A percentile compares a stretch with the other conserved stretches of the same genome.
Conservation (phyloP, 345 rosid genomes). For the Carallia pectinifolia region DNA sequence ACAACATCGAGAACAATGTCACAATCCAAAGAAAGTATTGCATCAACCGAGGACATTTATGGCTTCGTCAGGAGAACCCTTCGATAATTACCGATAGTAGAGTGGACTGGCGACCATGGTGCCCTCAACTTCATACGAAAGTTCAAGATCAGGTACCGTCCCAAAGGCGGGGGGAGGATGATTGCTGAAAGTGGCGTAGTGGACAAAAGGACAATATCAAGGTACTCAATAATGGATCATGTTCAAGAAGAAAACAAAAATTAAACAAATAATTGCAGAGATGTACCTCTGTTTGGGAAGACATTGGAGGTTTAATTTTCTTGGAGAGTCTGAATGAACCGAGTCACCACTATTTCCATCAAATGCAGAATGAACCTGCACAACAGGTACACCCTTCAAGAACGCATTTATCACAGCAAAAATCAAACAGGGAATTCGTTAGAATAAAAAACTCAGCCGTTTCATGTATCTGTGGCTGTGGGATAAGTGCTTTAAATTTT, state of each 20-base stretch:
- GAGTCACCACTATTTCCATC: constrained; percentile 17
- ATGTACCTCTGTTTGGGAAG: constrained; percentile 46
- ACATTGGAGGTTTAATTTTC: constrained; percentile 22
- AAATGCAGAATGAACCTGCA: constrained; percentile 44
- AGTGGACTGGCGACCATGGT: constrained; percentile 12
- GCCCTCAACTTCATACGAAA: constrained; percentile 29
- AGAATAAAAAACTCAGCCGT: too few species aligned
- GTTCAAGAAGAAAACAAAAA: constrained; percentile 2
- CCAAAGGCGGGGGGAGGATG: constrained; percentile 59
- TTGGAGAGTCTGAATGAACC: constrained; percentile 27
- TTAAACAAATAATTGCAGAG: constrained; percentile 3
- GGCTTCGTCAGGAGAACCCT: constrained; percentile 19
- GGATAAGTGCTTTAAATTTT: too few species aligned
- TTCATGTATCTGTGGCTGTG: too few species aligned
- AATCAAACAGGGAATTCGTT: too few species aligned
- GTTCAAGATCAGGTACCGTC: constrained; percentile 35
- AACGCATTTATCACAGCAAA: constrained; percentile 1
- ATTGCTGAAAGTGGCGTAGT: constrained; percentile 27
- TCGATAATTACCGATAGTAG: constrained; percentile 34
- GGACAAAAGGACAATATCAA: constrained; percentile 11
- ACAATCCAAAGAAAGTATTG: neutral
- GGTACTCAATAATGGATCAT: neutral
- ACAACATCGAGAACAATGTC: neutral
- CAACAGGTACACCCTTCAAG: constrained; percentile 15
- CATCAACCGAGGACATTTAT: neutral